Conservation (phyloP, 2,329 filamentous ascomycete species). For the Sclerotinia subarctica region DNA sequence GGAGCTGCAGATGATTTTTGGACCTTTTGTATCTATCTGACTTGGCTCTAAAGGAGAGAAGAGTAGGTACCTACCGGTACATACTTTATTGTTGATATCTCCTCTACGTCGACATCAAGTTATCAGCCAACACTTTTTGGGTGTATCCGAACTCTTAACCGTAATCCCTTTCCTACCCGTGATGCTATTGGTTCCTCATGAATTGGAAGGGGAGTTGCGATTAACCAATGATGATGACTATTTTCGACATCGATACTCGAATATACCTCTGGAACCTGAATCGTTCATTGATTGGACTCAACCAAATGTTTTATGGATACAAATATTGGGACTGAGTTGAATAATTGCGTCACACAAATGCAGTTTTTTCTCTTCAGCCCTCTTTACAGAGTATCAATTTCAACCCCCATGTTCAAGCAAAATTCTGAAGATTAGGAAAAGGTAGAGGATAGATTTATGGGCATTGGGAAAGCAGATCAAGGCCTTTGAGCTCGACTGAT, state of each 20-base stretch:
- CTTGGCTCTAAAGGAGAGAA: neutral
- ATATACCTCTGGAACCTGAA: neutral
- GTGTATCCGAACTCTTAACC: neutral
- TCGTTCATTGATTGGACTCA: neutral
- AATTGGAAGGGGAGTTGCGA: neutral
- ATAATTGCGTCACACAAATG: conserved; percentile 19
- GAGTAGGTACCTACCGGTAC: neutral
- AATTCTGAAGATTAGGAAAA: conserved; percentile 2
- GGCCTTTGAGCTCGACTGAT: neutral
- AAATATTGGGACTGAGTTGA: neutral
- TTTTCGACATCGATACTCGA: neutral
- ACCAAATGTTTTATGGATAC: neutral
- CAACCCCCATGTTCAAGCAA: neutral
- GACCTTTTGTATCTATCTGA: too few relatives aligned
- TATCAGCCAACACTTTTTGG: too few relatives aligned
- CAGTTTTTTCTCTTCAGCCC: conserved; percentile 1
- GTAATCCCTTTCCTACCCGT: neutral
- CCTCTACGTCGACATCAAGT: neutral
- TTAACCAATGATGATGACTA: neutral
- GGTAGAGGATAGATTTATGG: neutral
- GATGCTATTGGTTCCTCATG: neutral
- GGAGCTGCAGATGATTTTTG: neutral
- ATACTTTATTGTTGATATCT: neutral
- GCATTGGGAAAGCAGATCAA: neutral
- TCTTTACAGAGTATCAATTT: neutral